Conservation (phyloP, 352 stramenopile genomes). For the Globisporangium abappressorium region DNA sequence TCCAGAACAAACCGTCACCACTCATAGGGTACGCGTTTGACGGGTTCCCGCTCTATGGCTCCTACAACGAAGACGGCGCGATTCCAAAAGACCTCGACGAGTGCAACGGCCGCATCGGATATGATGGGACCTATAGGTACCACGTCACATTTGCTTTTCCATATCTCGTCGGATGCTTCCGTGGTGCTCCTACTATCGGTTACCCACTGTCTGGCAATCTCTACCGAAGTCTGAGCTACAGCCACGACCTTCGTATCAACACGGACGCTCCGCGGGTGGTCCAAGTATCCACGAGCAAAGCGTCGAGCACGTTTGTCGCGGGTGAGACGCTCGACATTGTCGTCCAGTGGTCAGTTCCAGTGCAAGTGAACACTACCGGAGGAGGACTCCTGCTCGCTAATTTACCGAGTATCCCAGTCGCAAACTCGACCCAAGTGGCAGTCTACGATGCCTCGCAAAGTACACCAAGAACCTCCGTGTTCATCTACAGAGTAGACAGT, state of each 20-base stretch:
- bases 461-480: slow-evolving; percentile 34
- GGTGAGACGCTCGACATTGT: slow-evolving; percentile 66
- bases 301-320: slow-evolving; percentile 43
- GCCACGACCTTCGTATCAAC: slow-evolving; percentile 44
- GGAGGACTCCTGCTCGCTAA: slow-evolving; percentile 15
- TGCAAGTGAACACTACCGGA: slow-evolving; percentile 30
- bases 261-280: slow-evolving; percentile 37
- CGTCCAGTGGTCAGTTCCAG: slow-evolving; percentile 50
- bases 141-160: slow-evolving; percentile 46
- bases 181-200: slow-evolving; percentile 18
- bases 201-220: slow-evolving; percentile 16
- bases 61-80: slow-evolving; percentile 42
- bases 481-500: slow-evolving; percentile 41
- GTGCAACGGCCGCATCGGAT: slow-evolving; percentile 61
- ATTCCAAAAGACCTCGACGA: slow-evolving; percentile 52
- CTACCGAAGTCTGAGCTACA: slow-evolving; percentile 60
- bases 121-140: slow-evolving; percentile 71
- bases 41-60: slow-evolving; percentile 72
- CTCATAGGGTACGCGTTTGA: slow-evolving; percentile 73
- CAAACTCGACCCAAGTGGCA: slow-evolving; percentile 33
- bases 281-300: slow-evolving; percentile 66
- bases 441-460: slow-evolving; percentile 42
- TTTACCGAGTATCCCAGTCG: slow-evolving; percentile 36
- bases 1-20: slow-evolving; percentile 33
- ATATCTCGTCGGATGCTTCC: slow-evolving; percentile 71